Conservation (phyloP, 1,139 yeast species). For the Yamadazyma kanchanaburiensis region DNA sequence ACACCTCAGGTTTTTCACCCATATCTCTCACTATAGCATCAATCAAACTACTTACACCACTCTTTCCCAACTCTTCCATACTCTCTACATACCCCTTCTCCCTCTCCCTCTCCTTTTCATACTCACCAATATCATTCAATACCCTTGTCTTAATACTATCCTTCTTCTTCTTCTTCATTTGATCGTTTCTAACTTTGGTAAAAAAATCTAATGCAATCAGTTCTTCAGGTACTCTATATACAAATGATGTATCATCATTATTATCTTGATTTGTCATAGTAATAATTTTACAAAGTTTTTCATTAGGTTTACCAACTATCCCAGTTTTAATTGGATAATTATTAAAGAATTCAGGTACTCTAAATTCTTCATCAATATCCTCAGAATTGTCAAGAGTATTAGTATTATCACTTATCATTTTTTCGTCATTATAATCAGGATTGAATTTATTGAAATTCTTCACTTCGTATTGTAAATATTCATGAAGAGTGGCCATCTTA, state of each 20-base stretch:
- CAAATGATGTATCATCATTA: constrained; percentile 31
- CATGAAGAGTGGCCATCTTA: constrained; percentile 23
- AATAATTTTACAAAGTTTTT: constrained; percentile 28
- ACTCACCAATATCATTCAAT: constrained; percentile 21
- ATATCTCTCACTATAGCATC: too few species aligned
- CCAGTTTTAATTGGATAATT: constrained; percentile 42
- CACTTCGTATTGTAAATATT: constrained; percentile 28
- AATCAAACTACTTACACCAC: too few species aligned
- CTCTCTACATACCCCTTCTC: constrained; percentile 25
- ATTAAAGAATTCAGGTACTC: constrained; percentile 46
- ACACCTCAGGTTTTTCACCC: too few species aligned
- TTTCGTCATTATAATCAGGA: constrained; percentile 14
- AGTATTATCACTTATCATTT: constrained; percentile 11
- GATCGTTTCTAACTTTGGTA: constrained; percentile 39
- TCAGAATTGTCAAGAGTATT: constrained; percentile 18
- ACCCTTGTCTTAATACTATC: constrained; percentile 20
- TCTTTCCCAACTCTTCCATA: constrained; percentile 23
- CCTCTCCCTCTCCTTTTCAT: constrained; percentile 18
- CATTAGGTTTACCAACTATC: constrained; percentile 36
- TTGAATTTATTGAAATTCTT: constrained; percentile 18
- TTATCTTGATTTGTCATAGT: constrained; percentile 29
- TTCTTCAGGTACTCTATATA: constrained; percentile 68
- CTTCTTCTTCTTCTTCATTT: constrained; percentile 13
- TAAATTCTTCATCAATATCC: constrained; percentile 19
- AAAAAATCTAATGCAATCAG: constrained; percentile 76